These are phyloP conservation scores for Komagataella ulmi DNA, from an alignment of 805 yeast genomes.

Conservation along the genomic window DNA sequence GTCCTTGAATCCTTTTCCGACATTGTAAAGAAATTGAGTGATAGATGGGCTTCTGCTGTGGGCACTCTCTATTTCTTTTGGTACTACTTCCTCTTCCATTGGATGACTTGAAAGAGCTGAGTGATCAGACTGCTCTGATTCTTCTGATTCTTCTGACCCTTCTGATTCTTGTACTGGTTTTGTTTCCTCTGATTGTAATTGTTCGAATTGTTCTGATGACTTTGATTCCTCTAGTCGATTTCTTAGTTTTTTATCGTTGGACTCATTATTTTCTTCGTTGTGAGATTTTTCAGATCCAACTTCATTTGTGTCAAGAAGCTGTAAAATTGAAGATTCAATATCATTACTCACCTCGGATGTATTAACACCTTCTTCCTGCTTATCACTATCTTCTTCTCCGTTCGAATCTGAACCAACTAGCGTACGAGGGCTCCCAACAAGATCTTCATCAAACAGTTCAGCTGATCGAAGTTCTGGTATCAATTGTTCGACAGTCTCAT, in stretches of 20 bases:
- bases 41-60: not conserved
- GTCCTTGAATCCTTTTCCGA: not conserved
- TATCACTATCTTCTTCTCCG: not conserved
- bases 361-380: not conserved
- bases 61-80: not conserved
- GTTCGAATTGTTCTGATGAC: not conserved
- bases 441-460: not conserved
- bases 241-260: not conserved
- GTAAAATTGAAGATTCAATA: constrained; percentile 1
- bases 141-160: not conserved
- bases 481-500: constrained; percentile 8
- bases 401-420: not conserved
- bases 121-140: not conserved
- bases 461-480: not conserved
- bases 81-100: not conserved
- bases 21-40: not conserved
- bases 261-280: not conserved
- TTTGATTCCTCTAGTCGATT: not conserved
- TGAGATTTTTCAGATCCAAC: not conserved
- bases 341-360: not conserved
- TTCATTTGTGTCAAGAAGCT: not conserved
- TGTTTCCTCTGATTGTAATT: not conserved
- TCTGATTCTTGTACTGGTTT: not conserved
- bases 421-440: not conserved
- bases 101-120: not conserved